Conservation (phyloP, 345 rosid species). For the Linum trigynum region DNA sequence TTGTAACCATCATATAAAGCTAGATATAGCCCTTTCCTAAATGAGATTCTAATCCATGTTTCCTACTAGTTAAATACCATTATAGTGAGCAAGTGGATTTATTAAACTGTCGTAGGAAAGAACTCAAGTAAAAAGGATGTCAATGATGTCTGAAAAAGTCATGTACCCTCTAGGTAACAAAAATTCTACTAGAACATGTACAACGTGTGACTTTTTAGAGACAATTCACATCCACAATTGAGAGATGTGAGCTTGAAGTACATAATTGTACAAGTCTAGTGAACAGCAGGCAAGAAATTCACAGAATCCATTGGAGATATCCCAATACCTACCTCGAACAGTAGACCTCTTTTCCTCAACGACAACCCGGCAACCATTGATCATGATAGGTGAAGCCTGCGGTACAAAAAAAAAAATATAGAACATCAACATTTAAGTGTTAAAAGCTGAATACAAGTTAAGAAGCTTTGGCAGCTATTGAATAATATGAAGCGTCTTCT, state of each 20-base stretch:
- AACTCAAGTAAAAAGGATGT: too few species aligned
- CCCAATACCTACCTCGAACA: conserved; percentile 58
- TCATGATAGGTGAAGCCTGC: conserved; percentile 78
- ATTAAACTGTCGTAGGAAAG: too few species aligned
- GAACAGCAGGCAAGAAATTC: not conserved
- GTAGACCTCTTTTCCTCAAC: conserved; percentile 91
- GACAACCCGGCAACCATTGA: conserved; percentile 54
- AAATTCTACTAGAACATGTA: too few species aligned
- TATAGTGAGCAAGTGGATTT: too few species aligned
- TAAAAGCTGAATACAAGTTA: too few species aligned
- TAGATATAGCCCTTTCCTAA: not conserved
- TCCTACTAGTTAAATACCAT: too few species aligned
- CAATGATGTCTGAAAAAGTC: too few species aligned
- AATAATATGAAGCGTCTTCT: too few species aligned
- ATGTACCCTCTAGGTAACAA: too few species aligned
- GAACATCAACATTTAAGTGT: not conserved
- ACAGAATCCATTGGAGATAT: not conserved
- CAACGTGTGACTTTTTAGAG: too few species aligned
- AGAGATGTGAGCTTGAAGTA: not conserved
- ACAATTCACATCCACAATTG: too few species aligned
- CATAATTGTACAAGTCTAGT: not conserved
- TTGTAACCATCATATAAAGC: not conserved
- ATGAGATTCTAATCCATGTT: too few species aligned
- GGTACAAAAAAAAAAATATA: conserved; percentile 1
- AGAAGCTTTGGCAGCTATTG: not conserved